These are phyloP conservation scores for Cordyceps tenuipes DNA, from an alignment of 2,329 filamentous ascomycete genomes.

Conservation along the genomic window DNA sequence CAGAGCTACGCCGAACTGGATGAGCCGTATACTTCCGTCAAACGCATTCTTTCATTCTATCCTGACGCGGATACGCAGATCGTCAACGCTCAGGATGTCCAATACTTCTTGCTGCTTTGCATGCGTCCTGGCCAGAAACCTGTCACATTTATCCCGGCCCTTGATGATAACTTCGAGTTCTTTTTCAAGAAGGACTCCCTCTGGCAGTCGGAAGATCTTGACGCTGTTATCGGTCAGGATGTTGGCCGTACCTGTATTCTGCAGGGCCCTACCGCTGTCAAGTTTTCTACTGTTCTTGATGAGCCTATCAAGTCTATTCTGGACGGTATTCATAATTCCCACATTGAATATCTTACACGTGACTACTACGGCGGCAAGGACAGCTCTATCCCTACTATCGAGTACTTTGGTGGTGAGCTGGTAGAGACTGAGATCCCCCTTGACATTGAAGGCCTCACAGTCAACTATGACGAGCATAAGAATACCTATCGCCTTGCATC, in stretches of 20 bases:
- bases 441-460: conserved; percentile 78
- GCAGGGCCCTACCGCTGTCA: conserved; percentile 86
- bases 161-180: conserved; percentile 97
- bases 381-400: conserved; percentile 69
- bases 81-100: conserved; percentile 96
- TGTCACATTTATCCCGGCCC: conserved; percentile 86
- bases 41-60: conserved; percentile 73
- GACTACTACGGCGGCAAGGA: conserved; percentile 74
- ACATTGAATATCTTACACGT: conserved; percentile 69
- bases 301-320: conserved; percentile 94
- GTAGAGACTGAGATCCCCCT: conserved; percentile 62
- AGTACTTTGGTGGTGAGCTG: conserved; percentile 92
- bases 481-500: conserved; percentile 76
- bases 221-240: conserved; percentile 91
- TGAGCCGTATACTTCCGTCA: conserved; percentile 68
- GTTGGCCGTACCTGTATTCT: conserved; percentile 94
- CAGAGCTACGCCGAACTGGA: conserved; percentile 87
- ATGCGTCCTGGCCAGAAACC: conserved; percentile 91
- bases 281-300: conserved; percentile 81
- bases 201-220: conserved; percentile 97
- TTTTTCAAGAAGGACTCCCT: conserved; percentile 99
- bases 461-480: conserved; percentile 70
- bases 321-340: conserved; percentile 78
- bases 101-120: conserved; percentile 91
- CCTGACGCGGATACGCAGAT: conserved; percentile 83